A percentile compares a stretch with the other conserved stretches of the same genome.
These are phyloP conservation scores for Wickerhamiella dianesei DNA, from an alignment of 805 yeast genomes.

Conservation along the genomic window DNA sequence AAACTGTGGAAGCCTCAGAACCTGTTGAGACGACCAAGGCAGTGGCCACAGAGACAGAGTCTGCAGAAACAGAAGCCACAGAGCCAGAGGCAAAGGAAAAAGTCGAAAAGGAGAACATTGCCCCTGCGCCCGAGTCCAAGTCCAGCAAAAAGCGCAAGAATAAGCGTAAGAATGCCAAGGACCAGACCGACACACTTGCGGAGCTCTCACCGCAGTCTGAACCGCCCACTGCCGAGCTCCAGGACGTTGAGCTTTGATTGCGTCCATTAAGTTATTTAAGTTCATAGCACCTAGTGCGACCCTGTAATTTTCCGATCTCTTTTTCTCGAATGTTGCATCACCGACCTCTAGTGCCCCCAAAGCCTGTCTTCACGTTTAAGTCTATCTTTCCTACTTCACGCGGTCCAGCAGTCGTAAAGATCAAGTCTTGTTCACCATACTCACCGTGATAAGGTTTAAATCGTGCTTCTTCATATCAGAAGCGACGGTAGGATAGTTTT, in stretches of 20 bases:
- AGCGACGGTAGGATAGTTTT: too few relatives aligned
- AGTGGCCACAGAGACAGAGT: constrained; percentile 1
- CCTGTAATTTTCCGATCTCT: too few relatives aligned
- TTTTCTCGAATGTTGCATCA: too few relatives aligned
- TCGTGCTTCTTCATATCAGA: too few relatives aligned
- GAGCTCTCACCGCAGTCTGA: not conserved
- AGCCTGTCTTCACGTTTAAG: too few relatives aligned
- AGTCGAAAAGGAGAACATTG: not conserved
- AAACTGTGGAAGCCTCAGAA: not conserved
- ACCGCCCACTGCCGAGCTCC: not conserved
- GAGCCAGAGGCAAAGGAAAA: constrained; percentile 1
- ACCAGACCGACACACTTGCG: not conserved
- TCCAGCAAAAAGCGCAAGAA: constrained; percentile 7
- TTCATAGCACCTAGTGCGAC: not conserved
- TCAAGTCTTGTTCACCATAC: too few relatives aligned
- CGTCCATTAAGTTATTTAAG: not conserved
- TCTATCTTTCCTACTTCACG: too few relatives aligned
- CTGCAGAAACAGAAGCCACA: not conserved
- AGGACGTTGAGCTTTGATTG: not conserved
- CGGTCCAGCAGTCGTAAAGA: too few relatives aligned
- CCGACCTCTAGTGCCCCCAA: too few relatives aligned
- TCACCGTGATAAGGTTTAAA: too few relatives aligned
- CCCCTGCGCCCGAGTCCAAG: constrained; percentile 5
- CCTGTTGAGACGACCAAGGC: not conserved
- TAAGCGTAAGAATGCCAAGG: constrained; percentile 6